Evolutionary conservation across 2,329 filamentous ascomycete species (phyloP).

Genomic region (Sporothrix curviconia): DNA sequence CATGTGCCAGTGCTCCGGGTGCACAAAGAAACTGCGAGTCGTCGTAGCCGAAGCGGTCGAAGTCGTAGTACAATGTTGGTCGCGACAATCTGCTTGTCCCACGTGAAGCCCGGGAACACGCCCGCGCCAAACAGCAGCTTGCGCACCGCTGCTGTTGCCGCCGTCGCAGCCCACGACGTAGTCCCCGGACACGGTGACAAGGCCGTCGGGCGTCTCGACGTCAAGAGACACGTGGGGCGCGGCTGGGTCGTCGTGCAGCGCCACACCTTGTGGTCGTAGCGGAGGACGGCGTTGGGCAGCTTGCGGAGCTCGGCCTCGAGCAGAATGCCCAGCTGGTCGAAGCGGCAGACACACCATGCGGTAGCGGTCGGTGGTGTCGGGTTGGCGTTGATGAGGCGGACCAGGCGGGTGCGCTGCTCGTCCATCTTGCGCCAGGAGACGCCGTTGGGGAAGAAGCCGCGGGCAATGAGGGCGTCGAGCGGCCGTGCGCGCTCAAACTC

Average conservation of each 20-base stretch:
- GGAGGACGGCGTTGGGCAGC: constrained; percentile 29
- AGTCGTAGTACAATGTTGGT: constrained; percentile 61
- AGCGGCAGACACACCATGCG: constrained; percentile 36
- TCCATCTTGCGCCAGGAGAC: constrained; percentile 25
- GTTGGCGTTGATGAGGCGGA: background rate
- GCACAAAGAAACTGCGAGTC: constrained; percentile 55
- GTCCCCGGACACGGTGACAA: constrained; percentile 29
- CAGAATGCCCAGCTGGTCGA: constrained; percentile 37
- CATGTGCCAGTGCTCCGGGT: constrained; percentile 53
- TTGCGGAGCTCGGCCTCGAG: constrained; percentile 33
- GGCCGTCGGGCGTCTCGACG: constrained; percentile 23
- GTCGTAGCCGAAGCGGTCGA: constrained; percentile 45
- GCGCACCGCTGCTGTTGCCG: constrained; percentile 33
- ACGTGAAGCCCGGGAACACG: constrained; percentile 53
- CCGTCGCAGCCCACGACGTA: constrained; percentile 40
- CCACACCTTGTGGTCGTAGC: constrained; percentile 36
- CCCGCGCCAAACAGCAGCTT: constrained; percentile 42
- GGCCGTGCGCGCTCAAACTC: constrained; percentile 26
- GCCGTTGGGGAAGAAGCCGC: constrained; percentile 23
- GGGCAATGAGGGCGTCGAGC: constrained; percentile 24
- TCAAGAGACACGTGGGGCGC: constrained; percentile 22
- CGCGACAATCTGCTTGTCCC: constrained; percentile 53
- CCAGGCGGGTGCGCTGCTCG: constrained; percentile 6
- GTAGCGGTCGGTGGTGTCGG: background rate
- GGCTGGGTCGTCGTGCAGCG: constrained; percentile 28